Evolutionary conservation across 2,329 filamentous ascomycete species (phyloP).

Genomic region (Colletotrichum sp.): DNA sequence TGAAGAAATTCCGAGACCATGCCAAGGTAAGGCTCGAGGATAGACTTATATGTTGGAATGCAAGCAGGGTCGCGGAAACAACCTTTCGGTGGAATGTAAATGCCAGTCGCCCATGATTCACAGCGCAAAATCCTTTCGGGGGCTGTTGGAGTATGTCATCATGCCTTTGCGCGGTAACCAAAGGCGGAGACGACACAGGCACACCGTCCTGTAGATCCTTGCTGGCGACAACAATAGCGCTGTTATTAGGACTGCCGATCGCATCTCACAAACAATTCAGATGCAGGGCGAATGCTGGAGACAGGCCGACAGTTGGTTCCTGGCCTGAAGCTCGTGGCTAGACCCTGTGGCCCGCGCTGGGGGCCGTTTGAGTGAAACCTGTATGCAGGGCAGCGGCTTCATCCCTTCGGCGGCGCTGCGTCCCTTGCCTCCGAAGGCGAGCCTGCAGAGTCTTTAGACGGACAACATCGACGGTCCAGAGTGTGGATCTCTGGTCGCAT

Average conservation of each 20-base stretch:
- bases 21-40: neutral
- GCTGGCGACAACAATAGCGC: neutral
- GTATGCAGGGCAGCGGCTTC: neutral
- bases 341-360: neutral
- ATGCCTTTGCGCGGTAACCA: neutral
- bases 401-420: neutral
- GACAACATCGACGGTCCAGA: neutral
- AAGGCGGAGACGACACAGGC: neutral
- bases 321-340: neutral
- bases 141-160: neutral
- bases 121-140: neutral
- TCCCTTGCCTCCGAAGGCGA: neutral
- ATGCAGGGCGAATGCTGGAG: neutral
- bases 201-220: conserved; percentile 8
- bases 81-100: neutral
- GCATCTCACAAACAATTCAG: neutral
- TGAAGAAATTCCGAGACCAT: neutral
- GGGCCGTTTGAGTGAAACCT: neutral
- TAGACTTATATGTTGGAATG: conserved; percentile 19
- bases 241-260: neutral
- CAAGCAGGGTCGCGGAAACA: neutral
- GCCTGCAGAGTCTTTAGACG: neutral
- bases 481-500: neutral
- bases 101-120: neutral
- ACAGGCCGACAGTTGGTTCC: neutral